Percentiles rank a stretch among this genome's conserved stretches.
Evolutionary conservation across 2,329 filamentous ascomycete genomes (phyloP).

Genomic region (Podosphaera leucotricha): DNA sequence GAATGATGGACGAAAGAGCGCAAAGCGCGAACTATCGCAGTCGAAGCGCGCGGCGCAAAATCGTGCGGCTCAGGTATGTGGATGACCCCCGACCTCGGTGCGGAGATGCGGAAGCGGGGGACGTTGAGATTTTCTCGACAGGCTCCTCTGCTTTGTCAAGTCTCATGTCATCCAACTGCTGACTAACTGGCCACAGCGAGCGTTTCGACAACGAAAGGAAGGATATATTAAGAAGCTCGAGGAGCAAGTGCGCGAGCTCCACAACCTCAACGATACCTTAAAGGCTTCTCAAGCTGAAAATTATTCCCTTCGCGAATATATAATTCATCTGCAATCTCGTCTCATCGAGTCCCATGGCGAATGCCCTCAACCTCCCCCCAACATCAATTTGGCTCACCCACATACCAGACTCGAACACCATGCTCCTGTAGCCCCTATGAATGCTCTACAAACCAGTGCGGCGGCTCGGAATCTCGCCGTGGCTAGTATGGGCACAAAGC

Average conservation of each 20-base stretch:
- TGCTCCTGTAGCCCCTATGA: slow-evolving; percentile 17
- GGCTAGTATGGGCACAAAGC: slow-evolving; percentile 13
- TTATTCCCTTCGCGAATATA: slow-evolving; percentile 75
- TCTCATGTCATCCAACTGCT: slow-evolving; percentile 16
- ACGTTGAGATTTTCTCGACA: slow-evolving; percentile 6
- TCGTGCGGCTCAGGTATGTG: slow-evolving; percentile 72
- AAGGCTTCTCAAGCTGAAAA: slow-evolving; percentile 75
- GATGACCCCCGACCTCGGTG: neutral
- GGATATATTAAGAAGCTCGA: slow-evolving; percentile 96
- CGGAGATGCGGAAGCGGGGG: slow-evolving; percentile 1
- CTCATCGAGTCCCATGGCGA: slow-evolving; percentile 67
- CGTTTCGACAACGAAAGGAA: slow-evolving; percentile 93
- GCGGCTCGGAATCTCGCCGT: slow-evolving; percentile 16
- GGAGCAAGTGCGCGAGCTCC: slow-evolving; percentile 67
- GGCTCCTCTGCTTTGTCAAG: slow-evolving; percentile 15
- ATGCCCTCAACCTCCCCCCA: slow-evolving; percentile 59
- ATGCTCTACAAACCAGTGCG: slow-evolving; percentile 15
- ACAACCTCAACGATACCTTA: slow-evolving; percentile 50
- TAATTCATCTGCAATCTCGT: slow-evolving; percentile 69
- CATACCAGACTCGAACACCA: slow-evolving; percentile 7
- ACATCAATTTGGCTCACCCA: slow-evolving; percentile 44
- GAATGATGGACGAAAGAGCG: slow-evolving; percentile 41
- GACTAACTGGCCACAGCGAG: slow-evolving; percentile 36
- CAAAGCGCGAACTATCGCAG: slow-evolving; percentile 74
- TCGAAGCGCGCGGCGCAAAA: slow-evolving; percentile 96